phyloP scores from a whole-genome alignment of 192 early-diverging fungal genomes.

The Podila verticillata region DNA sequence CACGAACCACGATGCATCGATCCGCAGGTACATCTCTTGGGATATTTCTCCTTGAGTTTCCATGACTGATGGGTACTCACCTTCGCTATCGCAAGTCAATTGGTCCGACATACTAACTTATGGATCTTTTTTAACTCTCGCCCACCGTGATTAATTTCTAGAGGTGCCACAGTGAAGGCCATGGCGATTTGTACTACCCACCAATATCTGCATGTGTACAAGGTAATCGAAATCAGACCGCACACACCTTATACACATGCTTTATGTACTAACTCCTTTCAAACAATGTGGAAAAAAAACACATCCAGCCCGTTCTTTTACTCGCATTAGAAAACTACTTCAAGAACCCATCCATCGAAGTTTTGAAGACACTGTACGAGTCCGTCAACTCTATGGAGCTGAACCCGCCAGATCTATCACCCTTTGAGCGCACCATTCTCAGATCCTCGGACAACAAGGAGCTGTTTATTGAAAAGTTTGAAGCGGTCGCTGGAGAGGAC shows the following conservation, averaged over 20 bases:
- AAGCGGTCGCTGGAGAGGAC: conserved; percentile 40
- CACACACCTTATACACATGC: too few species aligned
- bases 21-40: conserved; percentile 60
- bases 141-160: conserved; percentile 11
- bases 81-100: too few species aligned
- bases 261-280: background rate
- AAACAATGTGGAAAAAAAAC: background rate
- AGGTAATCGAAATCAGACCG: conserved; percentile 47
- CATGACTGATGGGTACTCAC: too few species aligned
- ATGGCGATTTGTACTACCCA: conserved; percentile 94
- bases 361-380: conserved; percentile 81
- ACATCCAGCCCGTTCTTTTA: conserved; percentile 82
- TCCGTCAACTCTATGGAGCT: conserved; percentile 90
- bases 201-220: conserved; percentile 92
- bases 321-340: conserved; percentile 95
- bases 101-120: background rate
- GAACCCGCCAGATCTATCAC: conserved; percentile 81
- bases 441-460: conserved; percentile 83
- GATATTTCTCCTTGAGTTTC: too few species aligned
- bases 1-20: conserved; percentile 87
- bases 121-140: background rate
- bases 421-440: conserved; percentile 85
- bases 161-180: conserved; percentile 92
- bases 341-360: conserved; percentile 73
- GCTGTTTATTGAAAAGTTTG: conserved; percentile 88